A percentile compares a stretch with the other conserved stretches of the same genome.
These are phyloP conservation scores for Trichosporon ovoides DNA, from an alignment of 1,284 basidiomycete species.

Conservation along the genomic window DNA sequence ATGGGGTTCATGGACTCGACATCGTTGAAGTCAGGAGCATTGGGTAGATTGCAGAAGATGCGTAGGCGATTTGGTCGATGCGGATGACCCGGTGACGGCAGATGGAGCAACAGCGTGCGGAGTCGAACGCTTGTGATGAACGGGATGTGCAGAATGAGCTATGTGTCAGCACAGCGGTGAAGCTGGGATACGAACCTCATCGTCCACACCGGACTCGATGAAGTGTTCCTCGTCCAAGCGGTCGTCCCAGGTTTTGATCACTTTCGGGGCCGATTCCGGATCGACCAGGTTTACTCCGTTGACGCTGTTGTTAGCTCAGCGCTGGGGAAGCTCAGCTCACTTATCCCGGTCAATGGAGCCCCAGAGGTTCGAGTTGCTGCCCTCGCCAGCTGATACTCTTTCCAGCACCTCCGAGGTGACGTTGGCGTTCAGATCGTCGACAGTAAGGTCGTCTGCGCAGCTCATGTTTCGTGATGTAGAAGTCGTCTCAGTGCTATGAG, in stretches of 20 bases:
- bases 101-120: constrained; percentile 42
- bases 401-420: constrained; percentile 42
- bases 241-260: constrained; percentile 50
- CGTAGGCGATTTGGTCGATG: constrained; percentile 40
- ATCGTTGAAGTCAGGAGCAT: constrained; percentile 44
- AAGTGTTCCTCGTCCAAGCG: constrained; percentile 39
- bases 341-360: constrained; percentile 45
- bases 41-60: constrained; percentile 41
- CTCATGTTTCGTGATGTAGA: constrained; percentile 29
- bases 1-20: constrained; percentile 41
- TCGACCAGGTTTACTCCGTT: constrained; percentile 42
- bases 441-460: constrained; percentile 48
- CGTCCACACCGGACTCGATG: constrained; percentile 48
- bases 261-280: constrained; percentile 33
- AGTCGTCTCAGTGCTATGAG: not conserved
- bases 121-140: constrained; percentile 46
- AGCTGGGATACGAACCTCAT: constrained; percentile 37
- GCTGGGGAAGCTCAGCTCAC: constrained; percentile 23
- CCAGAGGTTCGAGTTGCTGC: constrained; percentile 47
- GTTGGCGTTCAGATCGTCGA: constrained; percentile 38
- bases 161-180: constrained; percentile 6
- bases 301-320: constrained; percentile 33
- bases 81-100: constrained; percentile 41
- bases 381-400: constrained; percentile 44
- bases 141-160: constrained; percentile 48